Evolutionary conservation across 2,329 filamentous ascomycete species (phyloP).

Genomic region (Aspergillus alliaceus): DNA sequence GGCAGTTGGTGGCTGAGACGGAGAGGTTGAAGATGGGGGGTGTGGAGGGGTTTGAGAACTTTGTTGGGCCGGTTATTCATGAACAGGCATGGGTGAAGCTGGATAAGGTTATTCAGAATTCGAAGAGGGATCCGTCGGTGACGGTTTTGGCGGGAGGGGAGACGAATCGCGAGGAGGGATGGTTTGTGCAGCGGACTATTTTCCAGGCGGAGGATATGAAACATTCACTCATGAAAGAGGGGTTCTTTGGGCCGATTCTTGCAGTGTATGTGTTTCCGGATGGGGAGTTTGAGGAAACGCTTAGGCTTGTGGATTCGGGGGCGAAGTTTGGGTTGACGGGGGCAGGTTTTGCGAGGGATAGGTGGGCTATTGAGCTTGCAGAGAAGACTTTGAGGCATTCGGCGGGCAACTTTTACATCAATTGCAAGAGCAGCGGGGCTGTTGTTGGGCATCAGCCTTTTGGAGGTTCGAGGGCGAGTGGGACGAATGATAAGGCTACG

Average conservation of each 20-base stretch:
- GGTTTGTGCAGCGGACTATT: constrained; percentile 77
- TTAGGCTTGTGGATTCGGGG: background rate
- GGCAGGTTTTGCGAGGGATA: background rate
- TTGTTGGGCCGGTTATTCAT: background rate
- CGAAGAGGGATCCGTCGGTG: constrained; percentile 59
- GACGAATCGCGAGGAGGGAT: constrained; percentile 72
- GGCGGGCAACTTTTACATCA: background rate
- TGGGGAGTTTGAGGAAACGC: background rate
- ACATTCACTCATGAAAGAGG: constrained; percentile 65
- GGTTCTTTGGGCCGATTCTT: background rate
- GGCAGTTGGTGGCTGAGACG: background rate
- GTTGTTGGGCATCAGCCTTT: background rate
- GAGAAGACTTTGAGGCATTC: background rate
- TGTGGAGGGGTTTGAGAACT: background rate
- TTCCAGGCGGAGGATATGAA: constrained; percentile 68
- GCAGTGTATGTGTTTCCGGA: background rate
- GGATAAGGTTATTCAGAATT: background rate
- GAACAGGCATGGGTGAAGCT: background rate
- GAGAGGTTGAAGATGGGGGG: background rate
- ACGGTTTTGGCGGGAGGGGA: constrained; percentile 72
- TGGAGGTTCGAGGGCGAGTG: background rate
- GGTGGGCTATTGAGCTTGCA: background rate
- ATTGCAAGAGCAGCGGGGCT: background rate
- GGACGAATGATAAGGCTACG: background rate
- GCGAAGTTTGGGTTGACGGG: background rate